A percentile compares a stretch with the other conserved stretches of the same genome.
These are phyloP conservation scores for Picochlorum sp. DNA, from an alignment of 139 green algal genomes.

Conservation along the genomic window DNA sequence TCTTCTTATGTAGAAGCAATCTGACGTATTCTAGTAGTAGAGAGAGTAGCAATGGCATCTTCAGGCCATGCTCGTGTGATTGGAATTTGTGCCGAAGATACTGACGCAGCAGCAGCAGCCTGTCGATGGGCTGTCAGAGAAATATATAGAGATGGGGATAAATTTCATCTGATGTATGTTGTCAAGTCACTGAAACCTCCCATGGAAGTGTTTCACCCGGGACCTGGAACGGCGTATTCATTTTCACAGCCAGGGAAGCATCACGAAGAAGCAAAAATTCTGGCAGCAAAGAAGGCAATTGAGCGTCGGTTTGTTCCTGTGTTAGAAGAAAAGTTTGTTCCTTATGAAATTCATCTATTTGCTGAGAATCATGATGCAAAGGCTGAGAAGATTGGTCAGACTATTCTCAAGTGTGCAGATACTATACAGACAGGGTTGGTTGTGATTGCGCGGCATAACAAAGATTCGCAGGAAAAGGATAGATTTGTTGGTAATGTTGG, in stretches of 20 bases:
- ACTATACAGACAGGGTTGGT: conserved; percentile 11
- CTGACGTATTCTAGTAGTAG: too few species aligned
- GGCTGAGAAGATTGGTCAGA: background rate
- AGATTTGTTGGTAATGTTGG: conserved; percentile 8
- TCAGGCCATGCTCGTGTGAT: background rate
- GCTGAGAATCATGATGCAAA: conserved; percentile 17
- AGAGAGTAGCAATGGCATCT: too few species aligned
- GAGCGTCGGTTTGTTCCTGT: conserved; percentile 23
- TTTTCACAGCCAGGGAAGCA: conserved; percentile 11
- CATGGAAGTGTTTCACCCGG: conserved; percentile 21
- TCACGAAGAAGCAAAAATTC: conserved; percentile 15
- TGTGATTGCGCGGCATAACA: conserved; percentile 26
- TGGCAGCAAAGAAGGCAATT: conserved; percentile 9
- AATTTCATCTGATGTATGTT: conserved; percentile 24
- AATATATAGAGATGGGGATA: conserved; percentile 24
- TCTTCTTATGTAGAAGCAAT: too few species aligned
- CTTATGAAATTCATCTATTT: conserved; percentile 28
- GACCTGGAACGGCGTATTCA: conserved; percentile 15
- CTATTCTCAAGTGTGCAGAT: conserved; percentile 3
- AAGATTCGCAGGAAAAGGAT: conserved; percentile 3
- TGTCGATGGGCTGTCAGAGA: conserved; percentile 9
- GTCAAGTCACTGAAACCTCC: conserved; percentile 18
- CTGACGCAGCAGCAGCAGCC: conserved; percentile 5
- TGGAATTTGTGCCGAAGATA: conserved; percentile 15
- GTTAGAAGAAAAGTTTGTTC: conserved; percentile 10